These are phyloP conservation scores for Pleurotus sapidus DNA, from an alignment of 768 basidiomycete species.

Conservation along the genomic window DNA sequence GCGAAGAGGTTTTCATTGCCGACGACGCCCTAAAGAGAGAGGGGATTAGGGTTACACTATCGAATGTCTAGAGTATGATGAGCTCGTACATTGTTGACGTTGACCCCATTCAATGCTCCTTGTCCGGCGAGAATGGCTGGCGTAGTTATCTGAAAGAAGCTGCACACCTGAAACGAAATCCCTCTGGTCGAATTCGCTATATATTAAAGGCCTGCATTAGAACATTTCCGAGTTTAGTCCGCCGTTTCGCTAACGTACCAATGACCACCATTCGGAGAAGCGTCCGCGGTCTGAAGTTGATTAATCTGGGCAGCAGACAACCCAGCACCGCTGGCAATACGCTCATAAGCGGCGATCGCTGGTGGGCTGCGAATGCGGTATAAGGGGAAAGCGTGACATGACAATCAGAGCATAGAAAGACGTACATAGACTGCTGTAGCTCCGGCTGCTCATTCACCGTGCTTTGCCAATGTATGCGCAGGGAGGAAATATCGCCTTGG, in stretches of 20 bases:
- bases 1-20: conserved; percentile 20
- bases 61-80: neutral
- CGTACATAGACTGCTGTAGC: conserved; percentile 20
- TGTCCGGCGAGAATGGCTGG: conserved; percentile 13
- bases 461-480: conserved; percentile 23
- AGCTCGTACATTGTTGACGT: conserved; percentile 18
- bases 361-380: conserved; percentile 13
- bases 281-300: conserved; percentile 22
- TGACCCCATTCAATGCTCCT: conserved; percentile 14
- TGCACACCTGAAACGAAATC: conserved; percentile 24
- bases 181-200: conserved; percentile 23
- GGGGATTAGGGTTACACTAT: neutral
- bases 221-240: too few species aligned
- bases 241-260: conserved; percentile 13
- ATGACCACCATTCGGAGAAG: conserved; percentile 21
- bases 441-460: conserved; percentile 20
- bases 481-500: conserved; percentile 20
- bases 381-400: neutral
- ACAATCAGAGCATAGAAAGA: neutral
- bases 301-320: conserved; percentile 13
- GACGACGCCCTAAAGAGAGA: conserved; percentile 14
- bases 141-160: conserved; percentile 22
- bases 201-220: too few species aligned
- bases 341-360: conserved; percentile 19
- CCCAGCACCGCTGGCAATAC: conserved; percentile 16